phyloP scores from a whole-genome alignment of 2,329 filamentous ascomycete species.

The Acarospora socialis region DNA sequence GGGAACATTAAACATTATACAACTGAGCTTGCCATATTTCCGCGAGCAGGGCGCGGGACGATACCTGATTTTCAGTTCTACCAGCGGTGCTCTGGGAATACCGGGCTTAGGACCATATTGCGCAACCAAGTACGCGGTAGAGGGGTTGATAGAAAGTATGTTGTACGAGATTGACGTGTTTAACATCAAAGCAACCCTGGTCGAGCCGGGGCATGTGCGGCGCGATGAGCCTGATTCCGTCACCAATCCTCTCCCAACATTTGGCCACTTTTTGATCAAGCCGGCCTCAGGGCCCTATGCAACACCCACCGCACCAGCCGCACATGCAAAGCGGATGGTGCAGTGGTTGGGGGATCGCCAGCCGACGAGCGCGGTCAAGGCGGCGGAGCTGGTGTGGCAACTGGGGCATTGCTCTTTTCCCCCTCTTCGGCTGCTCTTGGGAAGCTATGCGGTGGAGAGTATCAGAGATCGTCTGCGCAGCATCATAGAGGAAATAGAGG shows the following conservation, averaged over 20 bases:
- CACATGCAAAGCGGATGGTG: constrained; percentile 80
- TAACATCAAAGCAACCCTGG: constrained; percentile 84
- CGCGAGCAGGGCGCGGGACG: constrained; percentile 59
- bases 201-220: constrained; percentile 78
- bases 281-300: constrained; percentile 70
- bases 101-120: constrained; percentile 89
- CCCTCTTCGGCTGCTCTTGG: constrained; percentile 70
- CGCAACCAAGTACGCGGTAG: constrained; percentile 92
- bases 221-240: constrained; percentile 57
- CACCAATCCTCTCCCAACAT: constrained; percentile 51
- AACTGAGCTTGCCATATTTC: constrained; percentile 77
- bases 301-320: constrained; percentile 61
- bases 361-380: constrained; percentile 83
- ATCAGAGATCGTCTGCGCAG: constrained; percentile 78
- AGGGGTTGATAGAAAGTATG: constrained; percentile 92
- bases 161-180: constrained; percentile 86
- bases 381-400: constrained; percentile 88
- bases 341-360: constrained; percentile 91
- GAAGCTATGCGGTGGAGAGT: constrained; percentile 90
- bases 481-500: constrained; percentile 88
- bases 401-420: constrained; percentile 90
- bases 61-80: constrained; percentile 91
- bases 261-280: constrained; percentile 87
- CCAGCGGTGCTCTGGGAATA: constrained; percentile 80
- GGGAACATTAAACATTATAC: constrained; percentile 85